Percentiles rank a stretch among this genome's conserved stretches.
phyloP scores from a whole-genome alignment of 805 yeast species.

The Priceomyces medius region DNA sequence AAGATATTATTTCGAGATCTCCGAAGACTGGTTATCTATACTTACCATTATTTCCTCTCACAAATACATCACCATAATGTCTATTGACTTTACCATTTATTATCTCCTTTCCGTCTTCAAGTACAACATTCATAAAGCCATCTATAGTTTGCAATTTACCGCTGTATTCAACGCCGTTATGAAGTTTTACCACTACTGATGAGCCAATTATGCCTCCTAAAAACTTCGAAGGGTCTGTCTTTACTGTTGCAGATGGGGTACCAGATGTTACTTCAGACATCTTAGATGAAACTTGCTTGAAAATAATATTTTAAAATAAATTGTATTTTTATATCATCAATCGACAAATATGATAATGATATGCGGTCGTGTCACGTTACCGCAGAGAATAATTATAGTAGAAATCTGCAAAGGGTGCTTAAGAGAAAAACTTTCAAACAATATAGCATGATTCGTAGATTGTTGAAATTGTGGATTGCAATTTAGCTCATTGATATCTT shows the following conservation, averaged over 20 bases:
- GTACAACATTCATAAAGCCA: slow-evolving; percentile 93
- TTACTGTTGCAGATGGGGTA: slow-evolving; percentile 9
- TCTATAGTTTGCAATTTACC: slow-evolving; percentile 81
- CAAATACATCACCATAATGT: slow-evolving; percentile 73
- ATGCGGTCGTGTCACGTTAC: neutral
- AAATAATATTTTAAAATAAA: too few species aligned
- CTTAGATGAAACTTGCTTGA: neutral
- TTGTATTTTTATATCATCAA: too few species aligned
- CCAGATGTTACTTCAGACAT: neutral
- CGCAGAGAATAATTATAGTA: too few species aligned
- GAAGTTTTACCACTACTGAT: slow-evolving; percentile 76
- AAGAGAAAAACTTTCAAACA: too few species aligned
- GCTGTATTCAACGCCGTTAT: slow-evolving; percentile 79
- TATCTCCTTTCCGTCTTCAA: slow-evolving; percentile 72
- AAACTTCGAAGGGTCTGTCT: slow-evolving; percentile 72
- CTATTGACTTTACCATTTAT: slow-evolving; percentile 48
- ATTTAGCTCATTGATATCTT: too few species aligned
- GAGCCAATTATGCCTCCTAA: slow-evolving; percentile 77
- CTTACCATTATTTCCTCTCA: slow-evolving; percentile 84
- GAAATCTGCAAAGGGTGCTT: too few species aligned
- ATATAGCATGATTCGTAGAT: too few species aligned
- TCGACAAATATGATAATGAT: neutral
- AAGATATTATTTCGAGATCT: neutral
- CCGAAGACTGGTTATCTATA: too few species aligned
- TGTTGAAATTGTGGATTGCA: too few species aligned